Percentiles rank a stretch among this genome's conserved stretches.
These are phyloP conservation scores for Cylindrotheca fusiformis DNA, from an alignment of 108 stramenopile genomes.

Conservation along the genomic window DNA sequence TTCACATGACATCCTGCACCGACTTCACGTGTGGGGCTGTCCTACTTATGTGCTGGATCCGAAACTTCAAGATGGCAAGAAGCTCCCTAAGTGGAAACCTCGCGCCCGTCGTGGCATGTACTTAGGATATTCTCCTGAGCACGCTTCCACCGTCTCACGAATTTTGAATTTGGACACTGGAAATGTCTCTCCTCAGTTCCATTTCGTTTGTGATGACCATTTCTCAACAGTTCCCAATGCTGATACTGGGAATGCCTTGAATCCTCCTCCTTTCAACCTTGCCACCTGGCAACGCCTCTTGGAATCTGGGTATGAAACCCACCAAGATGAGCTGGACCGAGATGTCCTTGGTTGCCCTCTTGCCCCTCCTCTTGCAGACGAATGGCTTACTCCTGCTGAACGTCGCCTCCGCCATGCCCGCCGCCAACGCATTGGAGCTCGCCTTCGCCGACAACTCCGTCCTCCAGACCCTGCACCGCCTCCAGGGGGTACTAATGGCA, in stretches of 20 bases:
- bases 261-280: neutral
- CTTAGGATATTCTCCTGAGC: constrained; percentile 38
- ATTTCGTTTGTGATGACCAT: constrained; percentile 50
- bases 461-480: neutral
- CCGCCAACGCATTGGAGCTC: neutral
- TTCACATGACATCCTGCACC: constrained; percentile 7
- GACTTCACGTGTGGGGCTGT: constrained; percentile 44
- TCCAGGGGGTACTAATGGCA: neutral
- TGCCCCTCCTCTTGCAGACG: neutral
- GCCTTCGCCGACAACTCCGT: neutral
- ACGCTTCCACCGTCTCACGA: constrained; percentile 41
- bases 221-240: constrained; percentile 31
- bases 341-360: neutral
- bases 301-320: constrained; percentile 3
- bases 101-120: constrained; percentile 39
- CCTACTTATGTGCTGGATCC: constrained; percentile 59
- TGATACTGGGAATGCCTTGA: neutral
- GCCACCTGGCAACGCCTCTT: constrained; percentile 7
- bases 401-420: neutral
- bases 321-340: neutral
- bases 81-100: constrained; percentile 51
- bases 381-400: neutral
- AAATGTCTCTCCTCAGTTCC: constrained; percentile 39
- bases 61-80: constrained; percentile 57
- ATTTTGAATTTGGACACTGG: constrained; percentile 40